These are phyloP conservation scores for Tulasnella calospora DNA, from an alignment of 768 basidiomycete species.

Conservation along the genomic window DNA sequence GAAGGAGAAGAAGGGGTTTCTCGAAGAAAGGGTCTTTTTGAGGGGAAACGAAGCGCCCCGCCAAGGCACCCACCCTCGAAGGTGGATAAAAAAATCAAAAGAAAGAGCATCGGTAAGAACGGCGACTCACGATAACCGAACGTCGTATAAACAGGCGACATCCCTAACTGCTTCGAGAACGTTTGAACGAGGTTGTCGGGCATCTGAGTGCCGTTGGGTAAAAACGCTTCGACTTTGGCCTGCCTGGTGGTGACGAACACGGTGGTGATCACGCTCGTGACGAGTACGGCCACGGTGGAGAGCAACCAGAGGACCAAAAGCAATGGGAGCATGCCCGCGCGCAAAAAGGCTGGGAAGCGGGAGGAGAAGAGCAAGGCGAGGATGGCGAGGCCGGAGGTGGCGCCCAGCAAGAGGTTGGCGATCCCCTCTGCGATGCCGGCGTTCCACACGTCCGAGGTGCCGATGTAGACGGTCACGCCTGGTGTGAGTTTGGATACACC, in stretches of 20 bases:
- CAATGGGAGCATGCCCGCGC: not conserved
- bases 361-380: conserved; percentile 6
- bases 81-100: not conserved
- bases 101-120: not conserved
- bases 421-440: conserved; percentile 15
- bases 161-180: conserved; percentile 3
- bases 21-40: not conserved
- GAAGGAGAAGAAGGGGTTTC: not conserved
- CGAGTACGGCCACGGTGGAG: conserved; percentile 9
- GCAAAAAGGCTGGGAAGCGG: not conserved
- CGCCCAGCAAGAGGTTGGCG: not conserved
- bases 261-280: conserved; percentile 13
- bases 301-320: not conserved
- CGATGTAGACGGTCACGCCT: not conserved
- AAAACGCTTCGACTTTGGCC: not conserved
- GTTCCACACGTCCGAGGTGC: conserved; percentile 16
- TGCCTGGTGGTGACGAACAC: conserved; percentile 5
- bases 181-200: not conserved
- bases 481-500: not conserved
- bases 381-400: not conserved
- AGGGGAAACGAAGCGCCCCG: not conserved
- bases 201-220: not conserved
- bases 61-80: not conserved
- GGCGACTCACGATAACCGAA: conserved; percentile 19
- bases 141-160: not conserved